Percentiles rank a stretch among this genome's conserved stretches.
These are phyloP conservation scores for Diplocarpon mali DNA, from an alignment of 2,329 filamentous ascomycete genomes.

Conservation along the genomic window DNA sequence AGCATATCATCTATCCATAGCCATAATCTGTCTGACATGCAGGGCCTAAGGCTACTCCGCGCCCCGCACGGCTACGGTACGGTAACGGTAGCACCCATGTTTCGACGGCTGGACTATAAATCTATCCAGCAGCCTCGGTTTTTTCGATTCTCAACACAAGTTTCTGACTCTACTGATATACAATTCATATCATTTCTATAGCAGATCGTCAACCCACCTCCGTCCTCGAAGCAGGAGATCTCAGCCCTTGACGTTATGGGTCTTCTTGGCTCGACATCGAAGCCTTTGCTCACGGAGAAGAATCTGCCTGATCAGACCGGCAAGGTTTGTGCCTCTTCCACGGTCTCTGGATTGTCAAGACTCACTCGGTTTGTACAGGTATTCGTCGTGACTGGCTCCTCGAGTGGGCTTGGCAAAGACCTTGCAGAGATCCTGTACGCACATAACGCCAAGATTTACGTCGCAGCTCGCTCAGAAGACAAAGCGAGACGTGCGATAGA, in stretches of 20 bases:
- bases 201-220: too few species aligned
- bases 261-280: conserved; percentile 1
- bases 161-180: too few species aligned
- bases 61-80: too few species aligned
- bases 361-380: conserved; percentile 11
- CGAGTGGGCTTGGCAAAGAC: conserved; percentile 30
- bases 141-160: too few species aligned
- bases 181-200: too few species aligned
- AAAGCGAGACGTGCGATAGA: conserved; percentile 30
- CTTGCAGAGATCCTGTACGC: conserved; percentile 29
- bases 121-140: too few species aligned
- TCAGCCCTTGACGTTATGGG: background rate
- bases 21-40: too few species aligned
- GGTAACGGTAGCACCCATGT: too few species aligned
- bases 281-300: conserved; percentile 6
- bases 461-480: conserved; percentile 30
- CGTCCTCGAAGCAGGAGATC: background rate
- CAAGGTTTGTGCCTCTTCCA: conserved; percentile 1
- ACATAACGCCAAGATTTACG: conserved; percentile 32
- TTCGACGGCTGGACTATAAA: too few species aligned
- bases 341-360: background rate
- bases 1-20: too few species aligned
- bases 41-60: too few species aligned
- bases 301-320: conserved; percentile 6
- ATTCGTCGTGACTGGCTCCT: conserved; percentile 28